phyloP scores from a whole-genome alignment of 345 rosid genomes.

The Hibiscus tridactylites region DNA sequence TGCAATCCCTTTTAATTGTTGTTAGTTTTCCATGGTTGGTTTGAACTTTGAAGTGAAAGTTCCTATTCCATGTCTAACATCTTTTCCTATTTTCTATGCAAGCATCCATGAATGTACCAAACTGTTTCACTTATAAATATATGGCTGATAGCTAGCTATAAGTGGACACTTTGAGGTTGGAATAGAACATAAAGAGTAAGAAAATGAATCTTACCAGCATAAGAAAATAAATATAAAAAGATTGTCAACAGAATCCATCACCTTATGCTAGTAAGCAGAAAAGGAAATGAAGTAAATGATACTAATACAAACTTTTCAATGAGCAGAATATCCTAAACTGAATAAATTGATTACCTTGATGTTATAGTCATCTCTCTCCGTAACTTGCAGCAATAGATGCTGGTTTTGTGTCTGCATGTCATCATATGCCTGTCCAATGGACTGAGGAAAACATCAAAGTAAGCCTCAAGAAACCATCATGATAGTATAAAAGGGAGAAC shows the following conservation, averaged over 20 bases:
- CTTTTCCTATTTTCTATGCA: neutral
- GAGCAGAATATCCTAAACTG: neutral
- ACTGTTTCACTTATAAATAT: neutral
- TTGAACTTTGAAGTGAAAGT: neutral
- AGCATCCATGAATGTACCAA: neutral
- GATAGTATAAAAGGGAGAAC: conserved; percentile 15
- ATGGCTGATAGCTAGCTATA: neutral
- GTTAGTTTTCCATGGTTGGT: neutral
- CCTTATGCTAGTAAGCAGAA: neutral
- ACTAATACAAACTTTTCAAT: neutral
- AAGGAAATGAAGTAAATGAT: neutral
- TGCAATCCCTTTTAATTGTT: neutral
- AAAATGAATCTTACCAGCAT: neutral
- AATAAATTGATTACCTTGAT: conserved; percentile 54
- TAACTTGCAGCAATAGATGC: conserved; percentile 80
- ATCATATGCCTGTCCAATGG: conserved; percentile 86
- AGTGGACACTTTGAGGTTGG: neutral
- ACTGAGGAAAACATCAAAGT: conserved; percentile 40
- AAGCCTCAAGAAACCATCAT: conserved; percentile 20
- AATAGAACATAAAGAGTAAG: neutral
- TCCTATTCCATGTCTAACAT: neutral
- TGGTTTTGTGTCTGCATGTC: conserved; percentile 96
- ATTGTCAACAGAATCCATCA: neutral
- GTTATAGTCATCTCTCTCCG: conserved; percentile 97
- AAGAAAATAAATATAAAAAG: neutral